Evolutionary conservation across 1,284 basidiomycete species (phyloP), one percentile per base, ranked within the genome.

Genomic region (Cryptococcus hybrid): DNA sequence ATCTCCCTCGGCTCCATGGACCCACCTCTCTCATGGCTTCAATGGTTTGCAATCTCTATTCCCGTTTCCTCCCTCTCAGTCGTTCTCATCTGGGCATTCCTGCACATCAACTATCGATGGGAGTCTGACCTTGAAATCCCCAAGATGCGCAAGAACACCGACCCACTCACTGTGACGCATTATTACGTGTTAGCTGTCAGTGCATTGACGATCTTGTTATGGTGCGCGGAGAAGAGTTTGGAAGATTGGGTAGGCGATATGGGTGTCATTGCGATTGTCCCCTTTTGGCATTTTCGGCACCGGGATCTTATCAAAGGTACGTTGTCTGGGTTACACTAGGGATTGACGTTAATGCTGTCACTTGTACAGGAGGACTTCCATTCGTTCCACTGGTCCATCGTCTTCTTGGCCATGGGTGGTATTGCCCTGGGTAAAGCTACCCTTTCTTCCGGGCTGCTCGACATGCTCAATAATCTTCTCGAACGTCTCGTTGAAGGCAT

Each of bases 201-300:
- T 58, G 63, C 92, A n/a, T 75, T 84, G 45, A 99, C 95, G 1
- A 99, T 99, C 64, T 84, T 73, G 7, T 78, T 99, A 51, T 98
- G 95, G 94, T 96, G 92, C 73, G 76, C 92, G 38, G 94, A 90
- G 69, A 89, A 91, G 72, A 81, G 82, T 68, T 85, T 99, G 58
- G 86, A 96, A 73, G 78, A 81, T 18, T 80, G 82, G 47, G 82
- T 99, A 1, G 96, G 96, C 9, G 94, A 99, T 75, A 99, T 99
- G 94, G 93, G 95, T 30, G 84, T 98, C 67, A 94, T 99, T 66
- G 95, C 95, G 0, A 88, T 99, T 64, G 83, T 99, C 96, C 95
- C 0, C 84, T 99, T 59, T 83, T 98, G 3, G 87, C 90, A 7
- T 98, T 98, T 99, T 99, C 77, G 90, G 90, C 2, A 92, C 93